phyloP scores from a whole-genome alignment of 78 protist species.

The Dictyostelium firmibasis region DNA sequence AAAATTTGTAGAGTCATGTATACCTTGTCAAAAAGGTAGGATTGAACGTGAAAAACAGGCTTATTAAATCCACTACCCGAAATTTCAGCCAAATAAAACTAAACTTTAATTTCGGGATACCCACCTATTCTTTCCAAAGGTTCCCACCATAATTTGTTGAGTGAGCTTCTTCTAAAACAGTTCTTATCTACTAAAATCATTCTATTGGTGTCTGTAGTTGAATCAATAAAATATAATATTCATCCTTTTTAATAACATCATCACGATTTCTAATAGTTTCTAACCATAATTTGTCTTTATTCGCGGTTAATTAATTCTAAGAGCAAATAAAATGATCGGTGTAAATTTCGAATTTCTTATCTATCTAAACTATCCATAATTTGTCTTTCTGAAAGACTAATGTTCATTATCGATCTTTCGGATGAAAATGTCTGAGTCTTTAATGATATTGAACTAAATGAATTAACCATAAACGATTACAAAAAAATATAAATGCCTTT shows the following conservation, averaged over 20 bases:
- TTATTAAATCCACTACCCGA: no score
- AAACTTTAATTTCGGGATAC: not conserved
- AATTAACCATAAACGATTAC: no score
- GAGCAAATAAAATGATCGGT: constrained; percentile 11
- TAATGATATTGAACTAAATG: no score
- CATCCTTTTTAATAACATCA: not conserved
- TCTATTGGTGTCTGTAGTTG: not conserved
- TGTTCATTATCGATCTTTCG: no score
- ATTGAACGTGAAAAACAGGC: no score
- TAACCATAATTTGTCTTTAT: not conserved
- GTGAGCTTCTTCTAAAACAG: not conserved
- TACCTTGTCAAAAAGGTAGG: no score
- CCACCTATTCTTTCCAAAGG: not conserved
- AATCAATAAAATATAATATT: not conserved
- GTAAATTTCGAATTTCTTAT: not conserved
- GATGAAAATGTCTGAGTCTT: no score
- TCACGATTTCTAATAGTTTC: not conserved
- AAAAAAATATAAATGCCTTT: no score
- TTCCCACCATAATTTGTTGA: not conserved
- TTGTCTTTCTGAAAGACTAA: no score
- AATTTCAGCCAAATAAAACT: not conserved
- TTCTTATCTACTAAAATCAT: not conserved
- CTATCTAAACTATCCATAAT: no score
- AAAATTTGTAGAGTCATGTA: no score
- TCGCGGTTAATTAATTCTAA: not conserved